A percentile compares a stretch with the other conserved stretches of the same genome.
Evolutionary conservation across 2,329 filamentous ascomycete species (phyloP).

Genomic region (Paecilomyces fulvus): DNA sequence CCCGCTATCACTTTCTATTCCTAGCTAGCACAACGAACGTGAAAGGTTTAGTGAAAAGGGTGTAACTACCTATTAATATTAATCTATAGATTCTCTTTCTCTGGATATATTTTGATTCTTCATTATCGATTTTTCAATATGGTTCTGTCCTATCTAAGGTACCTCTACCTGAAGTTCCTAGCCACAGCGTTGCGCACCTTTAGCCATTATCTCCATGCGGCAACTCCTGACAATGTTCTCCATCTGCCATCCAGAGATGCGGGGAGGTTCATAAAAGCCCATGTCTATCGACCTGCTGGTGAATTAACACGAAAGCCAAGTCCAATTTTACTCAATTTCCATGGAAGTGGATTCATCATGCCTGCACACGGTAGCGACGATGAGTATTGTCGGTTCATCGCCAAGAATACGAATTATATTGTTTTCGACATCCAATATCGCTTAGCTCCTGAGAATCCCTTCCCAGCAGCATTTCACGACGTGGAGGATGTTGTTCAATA

Average conservation of each 20-base stretch:
- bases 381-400: constrained; percentile 17
- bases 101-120: neutral
- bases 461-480: constrained; percentile 30
- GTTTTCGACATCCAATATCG: constrained; percentile 32
- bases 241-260: constrained; percentile 23
- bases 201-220: too few species aligned
- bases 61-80: neutral
- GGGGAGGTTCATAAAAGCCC: constrained; percentile 15
- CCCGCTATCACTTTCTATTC: too few species aligned
- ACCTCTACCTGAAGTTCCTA: constrained; percentile 2
- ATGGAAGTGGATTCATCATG: constrained; percentile 23
- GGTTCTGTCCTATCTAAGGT: neutral
- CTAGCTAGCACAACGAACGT: too few species aligned
- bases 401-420: constrained; percentile 13
- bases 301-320: constrained; percentile 3
- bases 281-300: constrained; percentile 12
- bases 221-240: constrained; percentile 18
- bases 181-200: constrained; percentile 1
- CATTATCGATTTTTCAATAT: neutral
- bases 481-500: constrained; percentile 25
- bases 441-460: constrained; percentile 30
- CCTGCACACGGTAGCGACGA: constrained; percentile 19
- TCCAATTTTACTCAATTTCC: constrained; percentile 22
- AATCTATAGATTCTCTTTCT: neutral
- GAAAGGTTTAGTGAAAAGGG: too few species aligned